Percentiles rank a stretch among this genome's conserved stretches.
phyloP scores from a whole-genome alignment of 1,284 basidiomycete genomes.

The Leccinum solheimii region DNA sequence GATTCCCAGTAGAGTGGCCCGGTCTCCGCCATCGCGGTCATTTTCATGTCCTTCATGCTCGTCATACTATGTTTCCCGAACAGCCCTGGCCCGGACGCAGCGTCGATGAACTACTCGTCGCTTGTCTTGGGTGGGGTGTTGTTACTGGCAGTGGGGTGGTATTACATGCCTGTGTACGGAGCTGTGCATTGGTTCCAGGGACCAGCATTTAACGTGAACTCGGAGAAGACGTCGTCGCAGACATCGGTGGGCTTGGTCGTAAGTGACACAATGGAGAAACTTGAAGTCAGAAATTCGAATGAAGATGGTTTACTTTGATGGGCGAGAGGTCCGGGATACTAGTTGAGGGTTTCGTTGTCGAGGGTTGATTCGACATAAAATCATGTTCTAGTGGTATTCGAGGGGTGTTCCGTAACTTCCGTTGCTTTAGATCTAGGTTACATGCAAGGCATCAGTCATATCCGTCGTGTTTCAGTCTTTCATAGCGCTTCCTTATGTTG shows the following conservation, averaged over 20 bases:
- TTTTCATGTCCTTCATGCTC: constrained; percentile 33
- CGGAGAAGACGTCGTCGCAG: background rate
- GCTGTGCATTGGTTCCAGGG: background rate
- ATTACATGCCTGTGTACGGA: background rate
- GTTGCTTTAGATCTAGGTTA: background rate
- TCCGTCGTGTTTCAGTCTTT: too few species aligned
- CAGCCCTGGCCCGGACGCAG: background rate
- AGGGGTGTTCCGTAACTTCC: background rate
- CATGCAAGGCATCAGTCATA: background rate
- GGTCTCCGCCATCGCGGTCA: constrained; percentile 25
- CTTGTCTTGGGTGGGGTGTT: background rate
- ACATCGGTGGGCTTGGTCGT: background rate
- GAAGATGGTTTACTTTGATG: background rate
- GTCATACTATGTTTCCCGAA: constrained; percentile 31
- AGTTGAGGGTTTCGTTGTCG: background rate
- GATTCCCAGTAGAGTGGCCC: constrained; percentile 23
- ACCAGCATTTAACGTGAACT: background rate
- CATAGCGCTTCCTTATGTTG: too few species aligned
- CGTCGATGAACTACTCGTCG: background rate
- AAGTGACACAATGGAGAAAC: background rate
- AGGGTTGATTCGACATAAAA: too few species aligned
- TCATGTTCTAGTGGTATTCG: background rate
- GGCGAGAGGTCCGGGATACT: background rate
- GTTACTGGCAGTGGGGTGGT: background rate
- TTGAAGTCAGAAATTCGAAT: background rate